Evolutionary conservation across 2,329 filamentous ascomycete species (phyloP), one percentile per base, ranked within the genome.

Genomic region (Colletotrichum filicis): DNA sequence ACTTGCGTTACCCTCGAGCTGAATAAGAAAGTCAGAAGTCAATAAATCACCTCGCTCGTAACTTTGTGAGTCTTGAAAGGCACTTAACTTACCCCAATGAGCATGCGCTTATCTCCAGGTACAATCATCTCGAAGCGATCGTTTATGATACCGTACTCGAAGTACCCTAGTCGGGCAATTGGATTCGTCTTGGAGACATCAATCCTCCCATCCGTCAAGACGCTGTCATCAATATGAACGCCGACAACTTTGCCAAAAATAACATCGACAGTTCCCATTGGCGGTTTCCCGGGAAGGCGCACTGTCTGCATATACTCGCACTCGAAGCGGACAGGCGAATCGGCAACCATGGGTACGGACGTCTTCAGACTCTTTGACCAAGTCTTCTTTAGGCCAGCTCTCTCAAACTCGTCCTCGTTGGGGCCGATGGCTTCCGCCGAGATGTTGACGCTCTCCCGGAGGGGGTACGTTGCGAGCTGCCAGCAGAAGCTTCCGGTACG

Each of bases 271-370:
- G 65, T 62, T 2, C 65, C 65, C 57, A 62, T 53, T 1, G 65
- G 65, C 5, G 52, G 52, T n/a, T 62, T 68, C 8, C 57, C 57
- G 12, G 65, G 65, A n/a, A 68, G 19, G 26, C 65, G 57, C 14
- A 68, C 65, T n/a, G 65, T 68, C 57, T 68, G 65, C 28, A 68
- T 49, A 58, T 68, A 55, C 57, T 68, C 65, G 42, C 65, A 68
- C 65, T 68, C 65, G 5, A 68, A 68, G 14, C 65, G 65, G 14
- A 68, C 65, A 9, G 65, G 65, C 5, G 65, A 68, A 2, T 1
- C 30, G 11, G 58, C 4, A 1, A 68, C 65, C 65, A 68, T 68
- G 7, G 65, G 65, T 4, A 68, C 65, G 0, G 65, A 30, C 1
- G 46, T 61, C 1, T 35, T 60, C 5, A 68, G 30, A 22, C 65